Conservation (phyloP, 2,329 filamentous ascomycete species). For the Cordyceps javanica region DNA sequence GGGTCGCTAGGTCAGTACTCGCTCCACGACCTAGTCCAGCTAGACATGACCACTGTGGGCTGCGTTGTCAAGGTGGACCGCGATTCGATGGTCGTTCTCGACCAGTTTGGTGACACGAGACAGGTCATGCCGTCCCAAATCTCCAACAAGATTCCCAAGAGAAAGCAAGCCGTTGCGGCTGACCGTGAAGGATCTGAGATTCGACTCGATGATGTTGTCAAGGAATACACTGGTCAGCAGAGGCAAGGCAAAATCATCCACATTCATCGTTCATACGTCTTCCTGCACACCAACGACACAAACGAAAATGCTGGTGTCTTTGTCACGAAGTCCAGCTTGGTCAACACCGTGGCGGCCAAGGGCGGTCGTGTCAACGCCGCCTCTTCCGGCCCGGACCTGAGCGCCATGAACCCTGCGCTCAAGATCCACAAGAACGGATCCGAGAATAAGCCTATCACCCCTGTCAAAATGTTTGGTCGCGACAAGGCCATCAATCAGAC, state of each 20-base stretch:
- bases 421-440: conserved; percentile 59
- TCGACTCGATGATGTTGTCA: conserved; percentile 82
- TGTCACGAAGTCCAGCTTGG: conserved; percentile 77
- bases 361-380: conserved; percentile 67
- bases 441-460: conserved; percentile 46
- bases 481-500: conserved; percentile 88
- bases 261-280: conserved; percentile 88
- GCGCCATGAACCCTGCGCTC: conserved; percentile 86
- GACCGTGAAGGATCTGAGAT: conserved; percentile 94
- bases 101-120: conserved; percentile 80
- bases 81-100: conserved; percentile 81
- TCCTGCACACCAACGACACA: conserved; percentile 76
- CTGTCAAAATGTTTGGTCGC: conserved; percentile 70
- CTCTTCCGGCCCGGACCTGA: conserved; percentile 66
- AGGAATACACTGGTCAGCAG: conserved; percentile 80
- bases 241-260: conserved; percentile 86
- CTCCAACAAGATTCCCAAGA: conserved; percentile 76
- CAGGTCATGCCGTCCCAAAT: conserved; percentile 87
- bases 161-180: conserved; percentile 80
- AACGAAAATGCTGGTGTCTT: conserved; percentile 87
- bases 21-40: conserved; percentile 87
- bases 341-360: conserved; percentile 90
- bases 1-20: conserved; percentile 82
- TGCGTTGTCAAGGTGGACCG: conserved; percentile 94
- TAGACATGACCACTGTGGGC: conserved; percentile 86